A percentile compares a stretch with the other conserved stretches of the same genome.
Conservation (phyloP, 78 protist genomes). For the Trichosphaerium sp. region DNA sequence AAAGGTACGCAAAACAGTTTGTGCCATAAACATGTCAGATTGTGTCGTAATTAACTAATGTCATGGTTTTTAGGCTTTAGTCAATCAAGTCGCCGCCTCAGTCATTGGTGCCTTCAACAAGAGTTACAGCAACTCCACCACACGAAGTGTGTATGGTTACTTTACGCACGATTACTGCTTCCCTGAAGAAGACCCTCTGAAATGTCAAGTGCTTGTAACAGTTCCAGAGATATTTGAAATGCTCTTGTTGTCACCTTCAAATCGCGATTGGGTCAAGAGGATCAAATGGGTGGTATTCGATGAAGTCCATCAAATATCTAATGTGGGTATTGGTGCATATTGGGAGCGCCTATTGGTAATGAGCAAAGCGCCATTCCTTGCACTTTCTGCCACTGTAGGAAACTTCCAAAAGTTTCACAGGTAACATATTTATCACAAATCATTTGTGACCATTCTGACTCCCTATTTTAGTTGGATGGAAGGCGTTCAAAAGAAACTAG, state of each 20-base stretch:
- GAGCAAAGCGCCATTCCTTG: constrained; percentile 62
- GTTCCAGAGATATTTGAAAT: constrained; percentile 45
- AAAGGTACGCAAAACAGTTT: too few species aligned
- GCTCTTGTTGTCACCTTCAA: constrained; percentile 7
- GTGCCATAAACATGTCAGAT: too few species aligned
- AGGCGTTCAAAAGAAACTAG: too few species aligned
- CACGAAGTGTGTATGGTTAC: constrained; percentile 19
- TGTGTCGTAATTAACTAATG: too few species aligned
- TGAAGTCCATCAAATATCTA: constrained; percentile 71
- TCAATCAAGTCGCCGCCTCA: constrained; percentile 57
- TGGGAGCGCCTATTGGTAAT: constrained; percentile 69
- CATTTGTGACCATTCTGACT: too few species aligned
- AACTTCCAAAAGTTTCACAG: constrained; percentile 35
- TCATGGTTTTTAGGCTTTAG: too few species aligned
- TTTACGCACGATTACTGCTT: constrained; percentile 13
- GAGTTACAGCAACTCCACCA: too few species aligned
- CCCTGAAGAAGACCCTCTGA: constrained; percentile 4
- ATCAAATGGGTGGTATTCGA: constrained; percentile 71
- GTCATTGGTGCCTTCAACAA: constrained; percentile 22
- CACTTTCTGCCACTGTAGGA: constrained; percentile 85
- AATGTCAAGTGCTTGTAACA: constrained; percentile 49
- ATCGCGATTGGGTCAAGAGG: constrained; percentile 23
- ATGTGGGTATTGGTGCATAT: constrained; percentile 24
- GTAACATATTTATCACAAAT: too few species aligned
- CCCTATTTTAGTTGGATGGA: too few species aligned